Conservation (phyloP, 2,329 filamentous ascomycete genomes). For the Hyphodiscus sp. region DNA sequence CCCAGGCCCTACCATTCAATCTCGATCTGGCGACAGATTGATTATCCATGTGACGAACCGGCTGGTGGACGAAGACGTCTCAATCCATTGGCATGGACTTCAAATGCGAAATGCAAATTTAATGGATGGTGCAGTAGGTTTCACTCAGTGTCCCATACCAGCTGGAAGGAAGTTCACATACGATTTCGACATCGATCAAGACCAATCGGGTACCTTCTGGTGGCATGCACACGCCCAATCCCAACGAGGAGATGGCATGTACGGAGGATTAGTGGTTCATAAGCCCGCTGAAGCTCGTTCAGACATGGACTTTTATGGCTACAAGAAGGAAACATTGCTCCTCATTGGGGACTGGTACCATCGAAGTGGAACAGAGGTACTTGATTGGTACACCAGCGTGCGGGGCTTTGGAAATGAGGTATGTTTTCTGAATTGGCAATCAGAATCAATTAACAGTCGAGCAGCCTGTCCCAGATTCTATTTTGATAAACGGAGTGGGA, state of each 20-base stretch:
- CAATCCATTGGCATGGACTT: slow-evolving; percentile 55
- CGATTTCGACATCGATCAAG: slow-evolving; percentile 31
- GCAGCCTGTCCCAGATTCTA: slow-evolving; percentile 41
- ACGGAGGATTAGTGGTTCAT: slow-evolving; percentile 42
- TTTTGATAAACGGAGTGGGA: slow-evolving; percentile 41
- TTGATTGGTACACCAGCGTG: slow-evolving; percentile 37
- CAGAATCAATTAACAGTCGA: not conserved
- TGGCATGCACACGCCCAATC: slow-evolving; percentile 40
- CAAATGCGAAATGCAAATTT: slow-evolving; percentile 44
- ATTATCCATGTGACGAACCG: slow-evolving; percentile 43
- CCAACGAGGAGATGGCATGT: slow-evolving; percentile 39
- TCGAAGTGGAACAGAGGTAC: slow-evolving; percentile 33
- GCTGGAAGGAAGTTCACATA: slow-evolving; percentile 26
- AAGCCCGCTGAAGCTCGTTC: slow-evolving; percentile 19
- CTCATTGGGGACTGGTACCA: slow-evolving; percentile 46
- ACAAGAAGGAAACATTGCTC: slow-evolving; percentile 38
- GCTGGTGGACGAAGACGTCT: slow-evolving; percentile 42
- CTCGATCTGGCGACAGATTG: slow-evolving; percentile 39
- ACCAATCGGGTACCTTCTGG: slow-evolving; percentile 22
- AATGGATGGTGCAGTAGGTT: slow-evolving; percentile 53
- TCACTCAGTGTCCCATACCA: slow-evolving; percentile 33
- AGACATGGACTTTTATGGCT: slow-evolving; percentile 15
- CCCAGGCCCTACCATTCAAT: slow-evolving; percentile 40
- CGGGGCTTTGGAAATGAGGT: slow-evolving; percentile 39
- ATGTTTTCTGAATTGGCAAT: not conserved